Base-by-base conservation (phyloP, 2,329 filamentous ascomycete genomes). In the Monosporascus sp. region DNA sequence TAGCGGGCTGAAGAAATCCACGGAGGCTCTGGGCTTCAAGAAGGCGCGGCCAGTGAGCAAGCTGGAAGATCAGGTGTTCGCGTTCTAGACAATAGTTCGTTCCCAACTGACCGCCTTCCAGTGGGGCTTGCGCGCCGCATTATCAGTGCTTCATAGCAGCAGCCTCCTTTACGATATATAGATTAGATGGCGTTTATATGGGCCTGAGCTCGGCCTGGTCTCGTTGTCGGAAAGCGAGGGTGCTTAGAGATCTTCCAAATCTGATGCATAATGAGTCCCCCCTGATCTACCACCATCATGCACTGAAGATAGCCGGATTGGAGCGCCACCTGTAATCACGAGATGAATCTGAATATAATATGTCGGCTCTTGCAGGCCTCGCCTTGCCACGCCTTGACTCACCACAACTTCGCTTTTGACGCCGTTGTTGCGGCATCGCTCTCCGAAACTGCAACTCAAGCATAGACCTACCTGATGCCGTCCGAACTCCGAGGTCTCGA, bases 31-130 rank as follows among this genome's bases (percentile, higher is more conserved):
- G 20, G 94, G 94, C 54, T 99, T 88, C 79, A 82, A 89, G 68
- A 97, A 97, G 81, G 89, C 94, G 43, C 85, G 86, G 57, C 91
- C 93, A 45, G 92, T 97, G 65, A 97, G 92, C 85, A 97, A 97
- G 84, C 85, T 97, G 51, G 89, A 93, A 70, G 94, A 99, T 72
- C 94, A 97, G 74, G 90, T 99, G 63, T 99, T 99, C 78, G 91
- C 90, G 68, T 99, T 99, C 76, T 91, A 88, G 74, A 65, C 48
- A 49, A 31, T 48, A 37, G 16, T 22, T 22, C 19, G 35, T 35
- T 52, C 31, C 31, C 9, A 35, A 11, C 31, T 31, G 27, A 41
- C 37, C 6, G 4, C 22, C 24, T 27, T 40, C 17, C 27, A 37
- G 17, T 19, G 19, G 40, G 8, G 19, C 40, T 24, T 14, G 17